Conservation (phyloP, 768 basidiomycete species). For the Lactarius sp. region DNA sequence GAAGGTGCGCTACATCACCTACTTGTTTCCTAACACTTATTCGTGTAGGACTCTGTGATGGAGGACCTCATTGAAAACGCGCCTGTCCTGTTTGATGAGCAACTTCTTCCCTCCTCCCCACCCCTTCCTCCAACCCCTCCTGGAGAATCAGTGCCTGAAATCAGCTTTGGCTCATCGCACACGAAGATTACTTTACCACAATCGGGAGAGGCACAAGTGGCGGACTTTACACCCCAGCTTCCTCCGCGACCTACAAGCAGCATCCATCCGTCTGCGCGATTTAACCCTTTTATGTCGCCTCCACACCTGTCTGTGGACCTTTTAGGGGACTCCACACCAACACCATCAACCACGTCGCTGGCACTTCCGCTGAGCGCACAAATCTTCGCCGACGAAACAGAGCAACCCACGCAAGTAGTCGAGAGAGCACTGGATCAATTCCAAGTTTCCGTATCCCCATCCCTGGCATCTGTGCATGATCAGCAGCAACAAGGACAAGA, state of each 20-base stretch:
- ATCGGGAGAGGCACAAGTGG: conserved; percentile 31
- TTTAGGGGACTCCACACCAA: not conserved
- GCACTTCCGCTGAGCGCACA: not conserved
- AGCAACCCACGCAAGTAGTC: not conserved
- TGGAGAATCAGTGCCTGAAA: conserved; percentile 53
- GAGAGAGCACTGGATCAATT: not conserved
- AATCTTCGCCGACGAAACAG: not conserved
- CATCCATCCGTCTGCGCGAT: conserved; percentile 71
- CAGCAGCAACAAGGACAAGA: not conserved
- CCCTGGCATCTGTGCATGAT: not conserved
- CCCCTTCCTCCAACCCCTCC: conserved; percentile 70
- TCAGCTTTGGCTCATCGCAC: conserved; percentile 65
- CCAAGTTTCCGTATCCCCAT: not conserved
- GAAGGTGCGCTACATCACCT: conserved; percentile 48
- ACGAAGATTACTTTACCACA: conserved; percentile 52
- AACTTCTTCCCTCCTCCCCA: conserved; percentile 43
- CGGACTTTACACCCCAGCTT: conserved; percentile 71
- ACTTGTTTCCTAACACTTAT: conserved; percentile 2
- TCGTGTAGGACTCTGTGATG: conserved; percentile 61
- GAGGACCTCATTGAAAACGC: conserved; percentile 80
- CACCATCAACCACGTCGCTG: not conserved
- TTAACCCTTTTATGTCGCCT: conserved; percentile 13
- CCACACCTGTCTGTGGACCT: not conserved
- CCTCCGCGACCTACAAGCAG: conserved; percentile 65
- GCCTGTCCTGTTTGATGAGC: conserved; percentile 61